Conservation (phyloP, 768 basidiomycete species). For the Coprinellus micaceus region DNA sequence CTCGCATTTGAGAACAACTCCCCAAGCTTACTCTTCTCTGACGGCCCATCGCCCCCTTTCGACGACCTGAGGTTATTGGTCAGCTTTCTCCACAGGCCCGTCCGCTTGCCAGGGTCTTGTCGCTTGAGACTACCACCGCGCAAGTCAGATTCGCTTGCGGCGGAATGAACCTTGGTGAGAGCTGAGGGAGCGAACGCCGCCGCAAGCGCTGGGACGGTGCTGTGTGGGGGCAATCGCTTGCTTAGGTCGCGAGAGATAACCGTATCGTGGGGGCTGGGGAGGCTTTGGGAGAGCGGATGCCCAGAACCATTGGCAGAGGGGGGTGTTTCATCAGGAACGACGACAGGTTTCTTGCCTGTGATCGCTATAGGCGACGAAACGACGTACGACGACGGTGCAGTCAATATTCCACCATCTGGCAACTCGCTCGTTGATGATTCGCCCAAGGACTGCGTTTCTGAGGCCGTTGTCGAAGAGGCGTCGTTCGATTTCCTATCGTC, state of each 20-base stretch:
- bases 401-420: conserved; percentile 11
- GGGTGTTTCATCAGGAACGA: not conserved
- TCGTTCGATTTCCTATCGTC: not conserved
- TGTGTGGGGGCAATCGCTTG: not conserved
- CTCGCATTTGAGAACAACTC: not conserved
- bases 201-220: not conserved
- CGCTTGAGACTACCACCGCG: no score
- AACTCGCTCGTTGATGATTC: not conserved
- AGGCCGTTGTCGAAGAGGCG: not conserved
- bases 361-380: not conserved
- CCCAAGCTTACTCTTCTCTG: conserved; percentile 2
- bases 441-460: not conserved
- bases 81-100: conserved; percentile 36
- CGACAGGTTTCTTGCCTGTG: not conserved
- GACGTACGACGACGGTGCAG: conserved; percentile 17
- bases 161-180: conserved; percentile 5
- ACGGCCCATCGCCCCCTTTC: conserved; percentile 10
- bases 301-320: not conserved
- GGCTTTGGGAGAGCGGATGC: not conserved
- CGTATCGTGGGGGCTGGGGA: not conserved
- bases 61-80: conserved; percentile 29
- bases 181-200: conserved; percentile 7
- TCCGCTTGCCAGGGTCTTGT: not conserved
- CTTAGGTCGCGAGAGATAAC: not conserved
- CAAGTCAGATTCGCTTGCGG: not conserved